Conservation (phyloP, 129 eudicot genomes). For the Flaveria brownii region DNA sequence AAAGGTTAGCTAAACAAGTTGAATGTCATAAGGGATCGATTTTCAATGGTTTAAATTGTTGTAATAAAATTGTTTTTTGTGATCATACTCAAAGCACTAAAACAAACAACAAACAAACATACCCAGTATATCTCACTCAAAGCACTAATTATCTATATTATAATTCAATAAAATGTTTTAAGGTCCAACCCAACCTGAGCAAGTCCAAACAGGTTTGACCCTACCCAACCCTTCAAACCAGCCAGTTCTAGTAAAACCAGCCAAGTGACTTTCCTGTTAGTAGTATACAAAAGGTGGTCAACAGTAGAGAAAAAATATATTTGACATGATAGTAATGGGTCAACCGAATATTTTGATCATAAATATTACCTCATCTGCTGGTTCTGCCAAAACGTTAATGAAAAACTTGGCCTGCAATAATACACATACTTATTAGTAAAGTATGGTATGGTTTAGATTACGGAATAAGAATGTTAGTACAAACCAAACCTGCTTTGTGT, state of each 20-base stretch:
- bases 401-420: conserved; percentile 92
- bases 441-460: conserved; percentile 12
- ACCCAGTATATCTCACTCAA: too few species aligned
- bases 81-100: conserved; percentile 3
- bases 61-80: not conserved
- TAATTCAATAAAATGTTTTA: not conserved
- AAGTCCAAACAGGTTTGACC: not conserved
- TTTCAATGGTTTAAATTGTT: not conserved
- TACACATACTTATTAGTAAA: conserved; percentile 7
- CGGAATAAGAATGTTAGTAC: conserved; percentile 9
- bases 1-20: not conserved
- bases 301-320: not conserved
- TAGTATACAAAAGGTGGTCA: not conserved
- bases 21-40: not conserved
- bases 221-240: not conserved
- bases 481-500: conserved; percentile 77
- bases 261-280: conserved; percentile 12
- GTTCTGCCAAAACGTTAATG: conserved; percentile 96
- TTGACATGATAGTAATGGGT: not conserved
- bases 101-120: too few species aligned
- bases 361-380: conserved; percentile 83
- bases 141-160: not conserved
- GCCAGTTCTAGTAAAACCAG: too few species aligned
- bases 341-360: not conserved
- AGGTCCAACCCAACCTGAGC: not conserved